phyloP scores from a whole-genome alignment of 352 stramenopile species.

The Pythium monospermum region DNA sequence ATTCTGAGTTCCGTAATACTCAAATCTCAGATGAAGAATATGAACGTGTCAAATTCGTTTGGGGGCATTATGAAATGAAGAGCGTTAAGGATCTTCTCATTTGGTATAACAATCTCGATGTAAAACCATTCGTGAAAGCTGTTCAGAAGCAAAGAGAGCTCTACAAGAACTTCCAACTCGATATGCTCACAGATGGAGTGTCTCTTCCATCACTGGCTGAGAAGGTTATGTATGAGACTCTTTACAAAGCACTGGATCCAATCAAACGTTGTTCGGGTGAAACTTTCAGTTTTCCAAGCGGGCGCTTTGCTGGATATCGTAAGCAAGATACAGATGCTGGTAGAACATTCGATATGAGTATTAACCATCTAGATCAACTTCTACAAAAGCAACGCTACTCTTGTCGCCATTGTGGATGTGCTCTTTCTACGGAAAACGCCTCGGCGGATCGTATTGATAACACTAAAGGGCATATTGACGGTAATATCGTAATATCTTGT shows the following conservation, averaged over 20 bases:
- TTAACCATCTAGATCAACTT: slow-evolving; percentile 17
- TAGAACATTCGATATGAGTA: slow-evolving; percentile 16
- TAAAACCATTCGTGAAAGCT: slow-evolving; percentile 23
- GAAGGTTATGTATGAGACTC: slow-evolving; percentile 24
- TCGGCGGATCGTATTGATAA: slow-evolving; percentile 27
- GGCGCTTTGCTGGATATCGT: slow-evolving; percentile 18
- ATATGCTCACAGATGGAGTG: slow-evolving; percentile 11
- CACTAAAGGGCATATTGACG: slow-evolving; percentile 15
- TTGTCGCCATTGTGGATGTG: slow-evolving; percentile 19
- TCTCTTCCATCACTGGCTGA: slow-evolving; percentile 5
- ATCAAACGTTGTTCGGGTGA: neutral
- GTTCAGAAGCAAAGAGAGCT: slow-evolving; percentile 4
- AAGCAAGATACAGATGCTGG: slow-evolving; percentile 20
- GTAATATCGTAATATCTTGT: slow-evolving; percentile 20
- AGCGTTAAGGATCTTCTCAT: slow-evolving; percentile 27
- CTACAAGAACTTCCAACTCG: slow-evolving; percentile 1
- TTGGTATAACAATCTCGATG: slow-evolving; percentile 41
- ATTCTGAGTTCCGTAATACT: slow-evolving; percentile 15
- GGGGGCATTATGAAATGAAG: slow-evolving; percentile 30
- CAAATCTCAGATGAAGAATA: slow-evolving; percentile 24
- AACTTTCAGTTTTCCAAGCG: slow-evolving; percentile 16
- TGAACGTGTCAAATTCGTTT: slow-evolving; percentile 24
- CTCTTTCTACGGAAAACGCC: slow-evolving; percentile 19
- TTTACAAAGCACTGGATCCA: slow-evolving; percentile 11
- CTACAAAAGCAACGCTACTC: slow-evolving; percentile 23